Conservation (phyloP, 1,284 basidiomycete species). For the Boletellus deceptivus region DNA sequence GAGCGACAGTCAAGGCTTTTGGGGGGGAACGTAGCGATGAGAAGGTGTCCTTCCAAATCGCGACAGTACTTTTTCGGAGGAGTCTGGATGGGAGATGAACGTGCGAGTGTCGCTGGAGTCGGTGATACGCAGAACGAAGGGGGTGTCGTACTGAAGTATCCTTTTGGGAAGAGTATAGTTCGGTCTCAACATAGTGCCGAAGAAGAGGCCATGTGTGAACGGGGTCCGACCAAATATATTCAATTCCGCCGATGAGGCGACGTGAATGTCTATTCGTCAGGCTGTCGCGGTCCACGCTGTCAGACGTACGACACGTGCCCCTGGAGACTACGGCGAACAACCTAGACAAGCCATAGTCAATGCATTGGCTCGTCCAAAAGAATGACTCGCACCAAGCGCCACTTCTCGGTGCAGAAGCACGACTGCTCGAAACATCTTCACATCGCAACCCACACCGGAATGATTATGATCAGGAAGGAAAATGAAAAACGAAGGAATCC, state of each 20-base stretch:
- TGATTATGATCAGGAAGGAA: conserved; percentile 6
- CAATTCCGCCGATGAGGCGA: conserved; percentile 1
- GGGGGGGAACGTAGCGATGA: background rate
- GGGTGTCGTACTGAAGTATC: background rate
- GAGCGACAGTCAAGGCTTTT: no score
- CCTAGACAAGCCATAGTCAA: conserved; percentile 15
- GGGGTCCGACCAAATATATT: conserved; percentile 1
- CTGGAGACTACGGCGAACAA: conserved; percentile 1
- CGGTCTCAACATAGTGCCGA: conserved; percentile 1
- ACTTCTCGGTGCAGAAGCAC: background rate
- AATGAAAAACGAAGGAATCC: conserved; percentile 7
- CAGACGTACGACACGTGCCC: background rate
- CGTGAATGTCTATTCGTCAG: conserved; percentile 8
- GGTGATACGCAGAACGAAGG: background rate
- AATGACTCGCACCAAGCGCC: conserved; percentile 16
- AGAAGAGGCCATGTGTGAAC: background rate
- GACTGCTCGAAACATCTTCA: background rate
- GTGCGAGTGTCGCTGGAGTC: background rate
- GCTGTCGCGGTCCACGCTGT: conserved; percentile 5
- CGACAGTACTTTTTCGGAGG: background rate
- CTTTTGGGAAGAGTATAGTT: background rate
- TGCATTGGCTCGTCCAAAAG: background rate
- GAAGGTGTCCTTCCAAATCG: conserved; percentile 3
- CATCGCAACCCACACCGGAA: background rate
- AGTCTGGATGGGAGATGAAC: conserved; percentile 1